A percentile compares a stretch with the other conserved stretches of the same genome.
Evolutionary conservation across 768 basidiomycete genomes (phyloP).

Genomic region (Pleurotus ostreatus): DNA sequence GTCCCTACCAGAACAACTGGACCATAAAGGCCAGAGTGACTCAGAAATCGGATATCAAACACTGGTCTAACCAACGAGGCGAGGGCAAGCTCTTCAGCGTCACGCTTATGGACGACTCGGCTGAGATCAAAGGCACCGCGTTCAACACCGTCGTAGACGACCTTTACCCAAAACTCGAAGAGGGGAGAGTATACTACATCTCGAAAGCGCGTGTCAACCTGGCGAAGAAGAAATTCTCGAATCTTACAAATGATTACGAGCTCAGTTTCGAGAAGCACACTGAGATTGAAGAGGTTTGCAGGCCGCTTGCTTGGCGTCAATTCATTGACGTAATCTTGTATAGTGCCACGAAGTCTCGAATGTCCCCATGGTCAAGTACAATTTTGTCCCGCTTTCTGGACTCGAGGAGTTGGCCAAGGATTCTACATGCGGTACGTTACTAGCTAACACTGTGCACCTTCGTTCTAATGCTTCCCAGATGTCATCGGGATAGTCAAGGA

Average conservation of each 20-base stretch:
- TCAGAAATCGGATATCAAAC: constrained; percentile 82
- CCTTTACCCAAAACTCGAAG: constrained; percentile 80
- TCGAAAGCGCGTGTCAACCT: constrained; percentile 90
- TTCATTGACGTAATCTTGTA: constrained; percentile 6
- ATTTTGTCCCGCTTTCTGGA: constrained; percentile 63
- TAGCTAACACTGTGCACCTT: neutral
- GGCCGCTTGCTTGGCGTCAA: neutral
- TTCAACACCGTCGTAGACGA: constrained; percentile 86
- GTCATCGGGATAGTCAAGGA: constrained; percentile 87
- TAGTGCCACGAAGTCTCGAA: constrained; percentile 78
- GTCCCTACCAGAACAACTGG: constrained; percentile 98
- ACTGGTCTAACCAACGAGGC: constrained; percentile 86
- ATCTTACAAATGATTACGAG: constrained; percentile 90
- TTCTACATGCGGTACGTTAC: constrained; percentile 65
- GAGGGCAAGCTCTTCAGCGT: constrained; percentile 95
- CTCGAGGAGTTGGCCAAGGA: constrained; percentile 72
- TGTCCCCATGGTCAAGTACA: constrained; percentile 81
- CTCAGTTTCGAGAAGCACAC: constrained; percentile 81
- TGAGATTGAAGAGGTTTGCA: constrained; percentile 75
- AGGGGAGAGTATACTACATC: constrained; percentile 90
- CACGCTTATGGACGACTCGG: constrained; percentile 92
- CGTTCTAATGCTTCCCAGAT: constrained; percentile 36
- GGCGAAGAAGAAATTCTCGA: constrained; percentile 95
- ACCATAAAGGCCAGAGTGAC: constrained; percentile 94
- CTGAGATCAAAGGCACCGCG: constrained; percentile 85